Conservation (phyloP, 2,329 filamentous ascomycete genomes). For the Penicillium sclerotiorum region DNA sequence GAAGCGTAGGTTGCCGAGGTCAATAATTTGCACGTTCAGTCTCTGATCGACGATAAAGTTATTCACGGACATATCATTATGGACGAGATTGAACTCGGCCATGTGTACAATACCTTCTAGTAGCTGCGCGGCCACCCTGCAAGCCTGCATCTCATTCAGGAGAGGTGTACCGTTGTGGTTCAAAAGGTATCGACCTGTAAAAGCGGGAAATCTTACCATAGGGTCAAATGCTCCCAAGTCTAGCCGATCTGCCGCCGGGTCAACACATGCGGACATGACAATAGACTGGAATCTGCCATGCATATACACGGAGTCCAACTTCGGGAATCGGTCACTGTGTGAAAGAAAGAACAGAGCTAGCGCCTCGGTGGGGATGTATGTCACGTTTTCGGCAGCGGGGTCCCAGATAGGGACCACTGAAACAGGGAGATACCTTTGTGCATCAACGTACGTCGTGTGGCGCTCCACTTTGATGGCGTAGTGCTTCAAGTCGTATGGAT, state of each 20-base stretch:
- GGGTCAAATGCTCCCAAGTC: neutral
- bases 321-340: slow-evolving; percentile 30
- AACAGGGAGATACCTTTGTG: neutral
- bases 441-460: slow-evolving; percentile 12
- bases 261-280: slow-evolving; percentile 33
- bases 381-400: neutral
- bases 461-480: slow-evolving; percentile 27
- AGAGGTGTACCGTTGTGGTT: slow-evolving; percentile 17
- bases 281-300: slow-evolving; percentile 25
- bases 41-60: slow-evolving; percentile 35
- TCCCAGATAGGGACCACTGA: slow-evolving; percentile 6
- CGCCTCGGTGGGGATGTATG: slow-evolving; percentile 31
- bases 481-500: slow-evolving; percentile 9
- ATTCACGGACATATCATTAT: slow-evolving; percentile 32
- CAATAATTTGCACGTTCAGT: slow-evolving; percentile 32
- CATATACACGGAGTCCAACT: slow-evolving; percentile 32
- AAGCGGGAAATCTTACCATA: slow-evolving; percentile 10
- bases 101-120: slow-evolving; percentile 31
- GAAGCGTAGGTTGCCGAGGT: slow-evolving; percentile 27
- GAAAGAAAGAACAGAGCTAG: slow-evolving; percentile 27
- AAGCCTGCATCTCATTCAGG: slow-evolving; percentile 28
- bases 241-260: slow-evolving; percentile 13
- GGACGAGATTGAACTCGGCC: slow-evolving; percentile 31
- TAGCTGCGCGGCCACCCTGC: slow-evolving; percentile 34
- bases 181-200: slow-evolving; percentile 17